These are phyloP conservation scores for Paecilomyces sp. DNA, from an alignment of 2,329 filamentous ascomycete genomes.

Conservation along the genomic window DNA sequence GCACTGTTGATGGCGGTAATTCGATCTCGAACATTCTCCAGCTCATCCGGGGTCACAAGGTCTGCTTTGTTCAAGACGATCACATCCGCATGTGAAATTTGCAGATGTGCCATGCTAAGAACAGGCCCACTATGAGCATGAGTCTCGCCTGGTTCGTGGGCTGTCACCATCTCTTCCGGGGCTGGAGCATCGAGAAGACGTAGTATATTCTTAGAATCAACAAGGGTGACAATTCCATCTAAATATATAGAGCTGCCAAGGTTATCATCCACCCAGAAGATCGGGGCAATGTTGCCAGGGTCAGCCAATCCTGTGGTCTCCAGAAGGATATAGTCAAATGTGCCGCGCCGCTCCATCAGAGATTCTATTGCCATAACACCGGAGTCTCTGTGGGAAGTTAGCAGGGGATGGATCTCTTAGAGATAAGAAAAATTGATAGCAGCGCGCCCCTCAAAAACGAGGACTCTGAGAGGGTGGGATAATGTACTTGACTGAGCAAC, in stretches of 20 bases:
- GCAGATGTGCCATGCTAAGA: slow-evolving; percentile 87
- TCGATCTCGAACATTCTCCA: slow-evolving; percentile 61
- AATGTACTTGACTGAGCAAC: slow-evolving; percentile 84
- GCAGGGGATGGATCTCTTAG: not conserved
- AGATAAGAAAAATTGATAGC: not conserved
- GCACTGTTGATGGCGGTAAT: slow-evolving; percentile 83
- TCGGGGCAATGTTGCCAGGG: slow-evolving; percentile 86
- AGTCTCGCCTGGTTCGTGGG: slow-evolving; percentile 9
- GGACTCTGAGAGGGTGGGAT: not conserved
- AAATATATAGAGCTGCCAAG: slow-evolving; percentile 92
- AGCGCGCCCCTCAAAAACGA: not conserved
- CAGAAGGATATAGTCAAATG: slow-evolving; percentile 94
- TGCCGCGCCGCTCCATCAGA: slow-evolving; percentile 86
- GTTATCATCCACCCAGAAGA: slow-evolving; percentile 97
- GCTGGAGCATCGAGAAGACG: slow-evolving; percentile 66
- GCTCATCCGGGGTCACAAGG: slow-evolving; percentile 63
- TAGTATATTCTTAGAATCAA: slow-evolving; percentile 90
- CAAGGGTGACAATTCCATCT: slow-evolving; percentile 90
- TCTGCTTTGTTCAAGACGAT: slow-evolving; percentile 92
- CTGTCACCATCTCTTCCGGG: slow-evolving; percentile 38
- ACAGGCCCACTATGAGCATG: slow-evolving; percentile 51
- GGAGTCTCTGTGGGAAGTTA: slow-evolving; percentile 56
- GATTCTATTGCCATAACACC: slow-evolving; percentile 94
- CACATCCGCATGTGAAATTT: slow-evolving; percentile 95
- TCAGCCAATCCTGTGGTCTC: slow-evolving; percentile 95